Percentiles rank a stretch among this genome's conserved stretches.
Evolutionary conservation across 202 grass and related monocot species (phyloP).

Genomic region (Eragrostis tef): DNA sequence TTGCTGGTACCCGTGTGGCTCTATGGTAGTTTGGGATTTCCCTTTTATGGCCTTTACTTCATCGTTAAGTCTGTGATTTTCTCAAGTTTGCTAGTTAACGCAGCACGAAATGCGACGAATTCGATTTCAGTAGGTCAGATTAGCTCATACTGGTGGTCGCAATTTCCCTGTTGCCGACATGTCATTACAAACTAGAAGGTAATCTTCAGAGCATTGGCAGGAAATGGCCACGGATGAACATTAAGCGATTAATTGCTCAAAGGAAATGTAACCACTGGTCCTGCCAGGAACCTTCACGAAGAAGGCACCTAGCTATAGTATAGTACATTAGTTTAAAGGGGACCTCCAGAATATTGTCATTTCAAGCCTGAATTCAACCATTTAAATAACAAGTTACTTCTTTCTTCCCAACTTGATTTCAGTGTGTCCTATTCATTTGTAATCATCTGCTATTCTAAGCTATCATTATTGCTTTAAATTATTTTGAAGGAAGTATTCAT

Average conservation of each 20-base stretch:
- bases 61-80: constrained; percentile 12
- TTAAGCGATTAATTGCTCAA: neutral
- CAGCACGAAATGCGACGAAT: neutral
- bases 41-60: constrained; percentile 26
- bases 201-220: neutral
- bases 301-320: neutral
- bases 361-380: neutral
- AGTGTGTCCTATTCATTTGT: constrained; percentile 13
- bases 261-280: neutral
- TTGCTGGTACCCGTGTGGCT: neutral
- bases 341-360: neutral
- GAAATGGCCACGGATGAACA: neutral
- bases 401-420: constrained; percentile 1
- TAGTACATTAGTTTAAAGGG: neutral
- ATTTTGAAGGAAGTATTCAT: constrained; percentile 63
- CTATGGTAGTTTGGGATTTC: constrained; percentile 1
- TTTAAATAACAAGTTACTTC: neutral
- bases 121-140: neutral
- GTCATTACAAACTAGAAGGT: neutral
- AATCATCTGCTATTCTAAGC: neutral
- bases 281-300: constrained; percentile 1
- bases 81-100: neutral
- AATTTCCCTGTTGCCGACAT: neutral
- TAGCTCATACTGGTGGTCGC: neutral
- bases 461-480: constrained; percentile 30